phyloP scores from a whole-genome alignment of 2,329 filamentous ascomycete genomes.

The Chaetomiaceae sp. region DNA sequence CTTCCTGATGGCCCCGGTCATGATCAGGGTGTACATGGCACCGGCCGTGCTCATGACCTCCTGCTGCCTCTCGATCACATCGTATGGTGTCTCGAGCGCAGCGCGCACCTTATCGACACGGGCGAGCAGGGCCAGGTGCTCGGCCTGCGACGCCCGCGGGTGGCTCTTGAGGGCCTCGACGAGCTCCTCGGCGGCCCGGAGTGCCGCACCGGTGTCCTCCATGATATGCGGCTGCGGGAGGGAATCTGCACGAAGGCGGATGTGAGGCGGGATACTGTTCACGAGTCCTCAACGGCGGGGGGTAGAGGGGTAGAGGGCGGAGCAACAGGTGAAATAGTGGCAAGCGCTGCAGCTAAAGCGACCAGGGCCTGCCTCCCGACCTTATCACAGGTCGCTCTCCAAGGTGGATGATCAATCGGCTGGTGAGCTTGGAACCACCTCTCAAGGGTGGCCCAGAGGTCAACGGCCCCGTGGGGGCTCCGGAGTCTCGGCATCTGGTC shows the following conservation, averaged over 20 bases:
- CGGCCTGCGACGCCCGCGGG: constrained; percentile 4
- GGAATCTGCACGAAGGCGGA: background rate
- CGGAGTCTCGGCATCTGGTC: background rate
- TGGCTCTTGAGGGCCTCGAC: constrained; percentile 27
- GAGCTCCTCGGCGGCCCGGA: constrained; percentile 25
- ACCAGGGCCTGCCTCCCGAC: constrained; percentile 1
- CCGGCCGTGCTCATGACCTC: constrained; percentile 23
- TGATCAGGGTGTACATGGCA: constrained; percentile 26
- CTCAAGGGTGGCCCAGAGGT: background rate
- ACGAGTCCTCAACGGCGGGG: background rate
- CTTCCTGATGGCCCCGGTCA: constrained; percentile 24
- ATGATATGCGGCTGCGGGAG: constrained; percentile 4
- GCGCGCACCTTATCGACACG: constrained; percentile 24
- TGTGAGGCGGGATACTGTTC: background rate
- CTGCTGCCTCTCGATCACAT: constrained; percentile 23
- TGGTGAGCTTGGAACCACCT: background rate
- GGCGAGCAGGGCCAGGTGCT: constrained; percentile 18
- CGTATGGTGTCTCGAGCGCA: constrained; percentile 26
- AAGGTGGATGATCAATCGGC: background rate
- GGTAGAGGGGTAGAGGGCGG: constrained; percentile 5
- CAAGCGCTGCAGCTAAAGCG: constrained; percentile 1
- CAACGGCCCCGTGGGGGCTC: background rate
- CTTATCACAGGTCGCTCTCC: background rate
- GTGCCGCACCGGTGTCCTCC: constrained; percentile 16
- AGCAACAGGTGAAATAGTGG: background rate